Percentiles rank a stretch among this genome's conserved stretches.
phyloP scores from a whole-genome alignment of 352 stramenopile genomes.

The Pythium monospermum region DNA sequence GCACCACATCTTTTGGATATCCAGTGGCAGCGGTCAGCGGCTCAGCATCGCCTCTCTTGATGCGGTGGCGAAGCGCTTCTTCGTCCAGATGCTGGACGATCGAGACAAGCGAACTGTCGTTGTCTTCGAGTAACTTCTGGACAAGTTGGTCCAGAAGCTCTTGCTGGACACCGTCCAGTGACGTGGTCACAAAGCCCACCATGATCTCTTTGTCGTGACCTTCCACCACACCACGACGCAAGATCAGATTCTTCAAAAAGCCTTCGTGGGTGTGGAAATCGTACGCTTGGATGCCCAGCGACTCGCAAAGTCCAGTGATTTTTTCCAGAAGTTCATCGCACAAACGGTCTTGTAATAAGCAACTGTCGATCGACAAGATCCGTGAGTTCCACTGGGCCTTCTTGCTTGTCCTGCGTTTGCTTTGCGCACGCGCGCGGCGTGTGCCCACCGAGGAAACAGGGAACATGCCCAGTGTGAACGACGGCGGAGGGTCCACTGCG shows the following conservation, averaged over 20 bases:
- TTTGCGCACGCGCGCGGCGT: constrained; percentile 23
- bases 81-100: constrained; percentile 59
- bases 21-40: too few relatives aligned
- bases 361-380: constrained; percentile 62
- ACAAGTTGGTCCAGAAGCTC: constrained; percentile 29
- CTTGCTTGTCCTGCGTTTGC: constrained; percentile 29
- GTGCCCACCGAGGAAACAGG: constrained; percentile 41
- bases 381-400: constrained; percentile 47
- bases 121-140: constrained; percentile 21
- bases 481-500: constrained; percentile 8
- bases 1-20: constrained; percentile 17
- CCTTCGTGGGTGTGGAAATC: constrained; percentile 53
- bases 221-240: constrained; percentile 39
- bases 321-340: constrained; percentile 43
- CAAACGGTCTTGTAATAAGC: constrained; percentile 36
- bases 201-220: constrained; percentile 40
- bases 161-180: constrained; percentile 33
- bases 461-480: constrained; percentile 71
- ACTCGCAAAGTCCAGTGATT: constrained; percentile 27
- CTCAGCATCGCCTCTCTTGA: constrained; percentile 6
- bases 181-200: constrained; percentile 58
- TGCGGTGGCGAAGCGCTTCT: constrained; percentile 46
- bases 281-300: constrained; percentile 37
- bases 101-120: constrained; percentile 29
- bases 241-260: constrained; percentile 63